A percentile compares a stretch with the other conserved stretches of the same genome.
Evolutionary conservation across 495 filamentous ascomycete genomes (phyloP).

Genomic region (Penicilliopsis zonata): DNA sequence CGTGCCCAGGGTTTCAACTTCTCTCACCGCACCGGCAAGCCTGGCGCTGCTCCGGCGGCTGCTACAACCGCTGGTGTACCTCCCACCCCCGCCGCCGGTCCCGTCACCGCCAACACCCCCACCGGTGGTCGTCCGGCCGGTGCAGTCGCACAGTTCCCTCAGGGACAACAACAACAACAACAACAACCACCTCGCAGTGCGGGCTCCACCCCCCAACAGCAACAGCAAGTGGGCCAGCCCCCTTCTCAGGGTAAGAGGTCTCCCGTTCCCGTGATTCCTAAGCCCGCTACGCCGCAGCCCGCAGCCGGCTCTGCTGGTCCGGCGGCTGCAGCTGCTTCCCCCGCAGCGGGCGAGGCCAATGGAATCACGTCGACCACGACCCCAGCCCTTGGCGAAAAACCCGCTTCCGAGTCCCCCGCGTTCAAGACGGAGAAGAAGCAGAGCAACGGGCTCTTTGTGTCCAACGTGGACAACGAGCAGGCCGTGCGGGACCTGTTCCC

Average conservation of each 20-base stretch:
- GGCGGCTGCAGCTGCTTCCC: constrained; percentile 13
- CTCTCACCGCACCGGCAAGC: constrained; percentile 62
- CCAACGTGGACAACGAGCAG: constrained; percentile 64
- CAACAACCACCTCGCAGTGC: constrained; percentile 14
- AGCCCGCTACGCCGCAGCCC: constrained; percentile 43
- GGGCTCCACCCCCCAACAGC: constrained; percentile 24
- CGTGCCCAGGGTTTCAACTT: constrained; percentile 99
- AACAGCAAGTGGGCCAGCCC: constrained; percentile 21
- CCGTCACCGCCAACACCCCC: constrained; percentile 16
- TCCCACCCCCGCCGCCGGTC: constrained; percentile 24
- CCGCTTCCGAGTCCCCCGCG: constrained; percentile 22
- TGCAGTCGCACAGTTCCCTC: constrained; percentile 31
- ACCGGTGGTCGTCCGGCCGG: constrained; percentile 14
- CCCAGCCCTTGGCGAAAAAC: constrained; percentile 28
- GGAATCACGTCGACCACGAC: constrained; percentile 27
- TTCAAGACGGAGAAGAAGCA: constrained; percentile 38
- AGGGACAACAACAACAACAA: constrained; percentile 28
- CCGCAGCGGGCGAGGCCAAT: constrained; percentile 19
- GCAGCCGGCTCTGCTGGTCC: constrained; percentile 24
- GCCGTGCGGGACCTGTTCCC: constrained; percentile 66
- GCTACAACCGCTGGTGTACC: constrained; percentile 20
- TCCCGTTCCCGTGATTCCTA: constrained; percentile 39
- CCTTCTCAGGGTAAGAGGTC: constrained; percentile 31
- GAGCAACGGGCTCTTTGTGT: constrained; percentile 73
- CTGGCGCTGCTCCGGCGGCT: constrained; percentile 19